Conservation (phyloP, 257 asterid species). For the Primulina tabacum region DNA sequence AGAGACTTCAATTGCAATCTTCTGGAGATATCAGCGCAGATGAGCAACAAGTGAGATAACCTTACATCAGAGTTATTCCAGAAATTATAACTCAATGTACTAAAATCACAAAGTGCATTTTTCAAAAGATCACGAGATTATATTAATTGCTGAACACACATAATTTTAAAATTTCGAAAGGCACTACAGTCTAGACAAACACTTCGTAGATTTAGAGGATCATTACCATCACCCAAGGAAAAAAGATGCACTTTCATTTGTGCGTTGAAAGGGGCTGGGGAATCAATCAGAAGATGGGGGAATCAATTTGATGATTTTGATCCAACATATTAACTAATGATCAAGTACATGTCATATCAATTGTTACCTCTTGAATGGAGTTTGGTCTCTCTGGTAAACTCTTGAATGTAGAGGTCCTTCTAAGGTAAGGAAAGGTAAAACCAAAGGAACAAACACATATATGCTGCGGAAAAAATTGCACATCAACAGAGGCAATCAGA, state of each 20-base stretch:
- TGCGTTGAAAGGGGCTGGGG: constrained; percentile 16
- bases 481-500: constrained; percentile 20
- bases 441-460: background rate
- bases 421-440: background rate
- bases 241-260: constrained; percentile 14
- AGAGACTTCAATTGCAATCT: constrained; percentile 66
- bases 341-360: background rate
- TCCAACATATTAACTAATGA: constrained; percentile 9
- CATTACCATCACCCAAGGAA: background rate
- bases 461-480: constrained; percentile 21
- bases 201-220: constrained; percentile 4
- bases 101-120: constrained; percentile 15
- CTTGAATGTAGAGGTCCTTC: constrained; percentile 5
- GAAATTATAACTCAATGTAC: constrained; percentile 17
- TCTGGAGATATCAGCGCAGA: constrained; percentile 45
- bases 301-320: constrained; percentile 15
- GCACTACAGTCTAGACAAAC: background rate
- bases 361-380: background rate
- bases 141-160: constrained; percentile 15
- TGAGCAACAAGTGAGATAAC: constrained; percentile 25
- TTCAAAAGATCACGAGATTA: background rate
- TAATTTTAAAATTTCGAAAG: background rate
- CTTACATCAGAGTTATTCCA: constrained; percentile 19
- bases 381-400: constrained; percentile 10
- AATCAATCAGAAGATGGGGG: background rate